phyloP scores from a whole-genome alignment of 768 basidiomycete genomes.

The Pleurotus platypus region DNA sequence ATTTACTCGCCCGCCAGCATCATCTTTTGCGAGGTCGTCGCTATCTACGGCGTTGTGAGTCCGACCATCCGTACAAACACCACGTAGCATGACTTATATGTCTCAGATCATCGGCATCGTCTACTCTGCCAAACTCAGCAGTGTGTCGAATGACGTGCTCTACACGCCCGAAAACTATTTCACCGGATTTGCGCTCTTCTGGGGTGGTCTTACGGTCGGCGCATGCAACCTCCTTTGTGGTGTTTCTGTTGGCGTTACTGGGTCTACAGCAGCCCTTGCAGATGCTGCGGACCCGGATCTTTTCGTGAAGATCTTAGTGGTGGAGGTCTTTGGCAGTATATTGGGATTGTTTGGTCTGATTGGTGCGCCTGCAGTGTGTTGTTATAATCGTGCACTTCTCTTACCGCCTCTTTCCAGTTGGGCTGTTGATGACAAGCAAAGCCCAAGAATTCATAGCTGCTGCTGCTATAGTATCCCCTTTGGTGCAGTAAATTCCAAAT shows the following conservation, averaged over 20 bases:
- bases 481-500: constrained; percentile 20
- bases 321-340: constrained; percentile 92
- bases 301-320: constrained; percentile 95
- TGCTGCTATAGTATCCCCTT: constrained; percentile 18
- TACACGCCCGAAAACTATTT: constrained; percentile 91
- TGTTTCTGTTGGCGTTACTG: constrained; percentile 90
- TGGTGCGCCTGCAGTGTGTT: constrained; percentile 73
- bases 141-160: constrained; percentile 59
- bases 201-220: constrained; percentile 94
- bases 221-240: constrained; percentile 94
- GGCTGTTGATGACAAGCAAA: constrained; percentile 71
- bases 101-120: constrained; percentile 91
- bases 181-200: constrained; percentile 94
- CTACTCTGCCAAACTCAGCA: constrained; percentile 77
- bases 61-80: neutral
- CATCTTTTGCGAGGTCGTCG: constrained; percentile 99
- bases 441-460: constrained; percentile 57
- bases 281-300: constrained; percentile 94
- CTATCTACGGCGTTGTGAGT: constrained; percentile 93
- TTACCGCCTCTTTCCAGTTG: constrained; percentile 45
- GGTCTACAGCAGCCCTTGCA: constrained; percentile 90
- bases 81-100: constrained; percentile 2
- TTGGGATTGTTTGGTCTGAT: constrained; percentile 92
- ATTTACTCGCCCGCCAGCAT: constrained; percentile 49
- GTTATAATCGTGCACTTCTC: constrained; percentile 71